Evolutionary conservation across 331 rosid species (phyloP).

Genomic region (Rosa hybrid): DNA sequence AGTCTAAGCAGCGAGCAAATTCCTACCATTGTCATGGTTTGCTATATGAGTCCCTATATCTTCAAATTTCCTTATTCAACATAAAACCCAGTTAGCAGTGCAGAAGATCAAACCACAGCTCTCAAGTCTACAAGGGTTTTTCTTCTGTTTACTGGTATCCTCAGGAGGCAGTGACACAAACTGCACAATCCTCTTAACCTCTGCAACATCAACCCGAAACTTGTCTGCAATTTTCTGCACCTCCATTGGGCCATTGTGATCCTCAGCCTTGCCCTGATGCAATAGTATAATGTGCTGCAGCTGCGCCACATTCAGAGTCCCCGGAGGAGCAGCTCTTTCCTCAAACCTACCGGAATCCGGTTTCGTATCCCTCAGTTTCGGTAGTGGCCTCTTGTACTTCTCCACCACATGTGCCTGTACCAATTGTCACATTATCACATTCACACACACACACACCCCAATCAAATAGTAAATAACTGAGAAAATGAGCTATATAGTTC

Average conservation of each 20-base stretch:
- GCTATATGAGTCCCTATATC: not conserved
- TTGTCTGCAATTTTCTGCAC: constrained; percentile 61
- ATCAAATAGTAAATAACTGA: not conserved
- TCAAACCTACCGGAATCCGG: constrained; percentile 62
- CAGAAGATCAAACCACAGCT: not conserved
- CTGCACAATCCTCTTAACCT: constrained; percentile 60
- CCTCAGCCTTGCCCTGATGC: constrained; percentile 82
- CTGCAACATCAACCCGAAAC: constrained; percentile 48
- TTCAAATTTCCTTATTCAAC: no score
- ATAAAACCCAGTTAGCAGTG: constrained; percentile 21
- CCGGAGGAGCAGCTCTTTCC: constrained; percentile 61
- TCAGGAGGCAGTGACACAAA: constrained; percentile 78
- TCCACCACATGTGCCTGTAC: constrained; percentile 78
- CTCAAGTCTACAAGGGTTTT: constrained; percentile 15
- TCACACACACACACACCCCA: not conserved
- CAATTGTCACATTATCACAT: not conserved
- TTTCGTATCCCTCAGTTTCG: constrained; percentile 66
- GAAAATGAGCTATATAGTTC: not conserved
- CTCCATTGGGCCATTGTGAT: constrained; percentile 70
- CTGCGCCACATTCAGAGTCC: constrained; percentile 78
- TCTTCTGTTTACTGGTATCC: constrained; percentile 38
- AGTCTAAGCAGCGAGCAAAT: no score
- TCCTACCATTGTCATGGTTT: no score
- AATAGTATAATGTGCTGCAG: constrained; percentile 71
- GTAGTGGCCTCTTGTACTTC: constrained; percentile 69